A percentile compares a stretch with the other conserved stretches of the same genome.
Conservation (phyloP, 768 basidiomycete genomes). For the Boletus edulis region DNA sequence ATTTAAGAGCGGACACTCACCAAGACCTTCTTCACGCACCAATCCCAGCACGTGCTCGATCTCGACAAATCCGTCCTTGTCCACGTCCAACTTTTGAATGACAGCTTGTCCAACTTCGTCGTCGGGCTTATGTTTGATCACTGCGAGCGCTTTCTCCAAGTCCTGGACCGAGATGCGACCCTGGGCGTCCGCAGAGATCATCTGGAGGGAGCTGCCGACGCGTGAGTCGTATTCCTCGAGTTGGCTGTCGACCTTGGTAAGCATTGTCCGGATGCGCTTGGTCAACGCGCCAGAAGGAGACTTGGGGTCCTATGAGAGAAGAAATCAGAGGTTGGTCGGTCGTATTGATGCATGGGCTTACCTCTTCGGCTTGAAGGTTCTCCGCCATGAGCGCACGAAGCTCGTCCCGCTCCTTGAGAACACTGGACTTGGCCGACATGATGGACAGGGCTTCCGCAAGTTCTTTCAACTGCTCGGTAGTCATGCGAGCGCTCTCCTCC, state of each 20-base stretch:
- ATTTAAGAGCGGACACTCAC: constrained; percentile 36
- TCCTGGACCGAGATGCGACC: constrained; percentile 90
- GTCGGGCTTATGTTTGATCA: constrained; percentile 92
- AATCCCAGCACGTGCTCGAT: constrained; percentile 91
- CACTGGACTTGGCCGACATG: constrained; percentile 89
- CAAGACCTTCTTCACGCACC: constrained; percentile 84
- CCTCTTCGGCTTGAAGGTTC: constrained; percentile 87
- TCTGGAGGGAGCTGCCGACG: constrained; percentile 80
- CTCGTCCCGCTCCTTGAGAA: constrained; percentile 94
- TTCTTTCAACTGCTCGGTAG: constrained; percentile 92
- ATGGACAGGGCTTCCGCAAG: constrained; percentile 88
- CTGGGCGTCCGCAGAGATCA: constrained; percentile 81
- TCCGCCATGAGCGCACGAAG: constrained; percentile 91
- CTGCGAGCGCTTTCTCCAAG: constrained; percentile 83
- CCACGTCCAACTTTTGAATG: constrained; percentile 91
- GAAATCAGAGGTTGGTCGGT: neutral
- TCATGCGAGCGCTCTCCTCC: constrained; percentile 89
- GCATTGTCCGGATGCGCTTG: constrained; percentile 93
- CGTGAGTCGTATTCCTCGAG: constrained; percentile 88
- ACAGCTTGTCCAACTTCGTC: constrained; percentile 86
- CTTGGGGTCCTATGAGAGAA: constrained; percentile 58
- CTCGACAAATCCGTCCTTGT: constrained; percentile 94
- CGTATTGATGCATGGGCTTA: constrained; percentile 25
- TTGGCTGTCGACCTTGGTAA: constrained; percentile 92
- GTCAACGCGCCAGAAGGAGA: constrained; percentile 85